phyloP scores from a whole-genome alignment of 2,329 filamentous ascomycete species.

The Nemania abortiva region DNA sequence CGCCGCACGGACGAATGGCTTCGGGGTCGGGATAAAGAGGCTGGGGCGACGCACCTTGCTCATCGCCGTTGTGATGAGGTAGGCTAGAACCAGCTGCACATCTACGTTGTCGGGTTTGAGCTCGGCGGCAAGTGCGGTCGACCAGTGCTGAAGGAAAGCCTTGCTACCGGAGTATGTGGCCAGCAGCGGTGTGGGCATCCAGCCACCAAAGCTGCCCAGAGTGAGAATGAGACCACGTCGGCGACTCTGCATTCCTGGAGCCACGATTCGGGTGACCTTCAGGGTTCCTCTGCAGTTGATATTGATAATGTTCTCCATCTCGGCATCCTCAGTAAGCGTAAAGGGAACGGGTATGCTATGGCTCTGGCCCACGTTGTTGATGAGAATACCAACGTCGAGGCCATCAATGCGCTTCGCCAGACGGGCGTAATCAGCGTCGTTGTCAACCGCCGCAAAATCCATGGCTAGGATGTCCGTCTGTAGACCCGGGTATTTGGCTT shows the following conservation, averaged over 20 bases:
- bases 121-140: slow-evolving; percentile 84
- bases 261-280: slow-evolving; percentile 85
- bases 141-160: slow-evolving; percentile 98
- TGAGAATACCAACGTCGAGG: slow-evolving; percentile 85
- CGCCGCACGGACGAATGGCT: slow-evolving; percentile 82
- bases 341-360: slow-evolving; percentile 95
- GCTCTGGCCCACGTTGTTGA: slow-evolving; percentile 97
- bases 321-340: slow-evolving; percentile 79
- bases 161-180: slow-evolving; percentile 98
- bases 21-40: slow-evolving; percentile 82
- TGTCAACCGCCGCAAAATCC: slow-evolving; percentile 83
- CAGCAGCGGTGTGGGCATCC: slow-evolving; percentile 89
- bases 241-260: slow-evolving; percentile 85
- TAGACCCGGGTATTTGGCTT: slow-evolving; percentile 74
- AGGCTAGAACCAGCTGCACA: slow-evolving; percentile 91
- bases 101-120: slow-evolving; percentile 83
- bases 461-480: slow-evolving; percentile 86
- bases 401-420: slow-evolving; percentile 76
- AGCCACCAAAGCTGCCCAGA: slow-evolving; percentile 96
- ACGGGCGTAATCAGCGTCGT: slow-evolving; percentile 81
- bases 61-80: slow-evolving; percentile 96
- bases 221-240: slow-evolving; percentile 91
- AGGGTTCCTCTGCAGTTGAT: slow-evolving; percentile 96
- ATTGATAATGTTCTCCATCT: slow-evolving; percentile 90
- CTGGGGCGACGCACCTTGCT: slow-evolving; percentile 89